Percentiles rank a stretch among this genome's conserved stretches.
phyloP scores from a whole-genome alignment of 2,329 filamentous ascomycete genomes.

The Talaromyces atroroseus region DNA sequence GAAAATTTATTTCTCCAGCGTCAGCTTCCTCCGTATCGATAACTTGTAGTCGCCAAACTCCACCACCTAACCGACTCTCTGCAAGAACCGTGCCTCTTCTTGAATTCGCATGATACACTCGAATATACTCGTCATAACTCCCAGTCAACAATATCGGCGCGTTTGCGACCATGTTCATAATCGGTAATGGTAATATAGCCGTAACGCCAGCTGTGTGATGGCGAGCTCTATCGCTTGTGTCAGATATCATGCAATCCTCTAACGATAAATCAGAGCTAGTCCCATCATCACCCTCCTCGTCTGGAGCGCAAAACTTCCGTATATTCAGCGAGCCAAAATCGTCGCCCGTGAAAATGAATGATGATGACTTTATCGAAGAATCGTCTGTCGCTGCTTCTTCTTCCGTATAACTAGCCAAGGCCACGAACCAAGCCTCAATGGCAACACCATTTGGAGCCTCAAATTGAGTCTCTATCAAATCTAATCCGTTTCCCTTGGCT shows the following conservation, averaged over 20 bases:
- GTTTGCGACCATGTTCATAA: conserved; percentile 31
- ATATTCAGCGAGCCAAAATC: conserved; percentile 35
- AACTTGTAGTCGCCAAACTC: conserved; percentile 80
- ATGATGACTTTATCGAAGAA: conserved; percentile 1
- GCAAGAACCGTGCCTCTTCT: conserved; percentile 51
- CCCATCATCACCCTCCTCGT: conserved; percentile 12
- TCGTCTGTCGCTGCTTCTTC: background rate
- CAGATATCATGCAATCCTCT: conserved; percentile 16
- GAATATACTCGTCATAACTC: conserved; percentile 81
- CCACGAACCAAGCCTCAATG: conserved; percentile 39
- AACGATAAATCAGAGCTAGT: conserved; percentile 14
- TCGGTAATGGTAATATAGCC: conserved; percentile 67
- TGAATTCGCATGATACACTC: conserved; percentile 48
- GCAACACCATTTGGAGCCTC: conserved; percentile 21
- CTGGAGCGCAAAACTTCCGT: conserved; percentile 21
- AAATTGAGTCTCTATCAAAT: conserved; percentile 22
- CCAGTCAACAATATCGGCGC: conserved; percentile 68
- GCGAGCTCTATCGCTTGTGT: conserved; percentile 45
- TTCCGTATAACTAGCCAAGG: conserved; percentile 20
- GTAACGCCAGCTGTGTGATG: conserved; percentile 81
- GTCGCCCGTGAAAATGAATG: conserved; percentile 34
- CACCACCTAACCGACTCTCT: conserved; percentile 64
- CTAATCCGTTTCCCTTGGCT: background rate
- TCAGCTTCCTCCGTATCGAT: conserved; percentile 16
- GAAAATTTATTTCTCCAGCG: conserved; percentile 24